Base-by-base conservation (phyloP, 179 eudicot genomes). In the Spergularia azorica region DNA sequence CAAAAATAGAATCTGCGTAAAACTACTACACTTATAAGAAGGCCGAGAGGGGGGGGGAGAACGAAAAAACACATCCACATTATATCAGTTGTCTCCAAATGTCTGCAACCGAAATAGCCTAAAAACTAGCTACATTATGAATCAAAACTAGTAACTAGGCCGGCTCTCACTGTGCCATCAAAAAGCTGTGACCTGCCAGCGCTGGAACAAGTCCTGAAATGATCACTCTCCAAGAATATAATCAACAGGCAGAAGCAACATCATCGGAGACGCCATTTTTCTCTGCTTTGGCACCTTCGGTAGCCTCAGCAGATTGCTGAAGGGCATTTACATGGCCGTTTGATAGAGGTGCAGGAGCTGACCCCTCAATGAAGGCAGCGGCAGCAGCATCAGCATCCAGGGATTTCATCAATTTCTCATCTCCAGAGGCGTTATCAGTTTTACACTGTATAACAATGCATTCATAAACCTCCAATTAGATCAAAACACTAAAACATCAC, bases 211-310 rank as follows among this genome's bases (percentile, higher is more conserved):
- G 56, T 59, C 52, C 32, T 50, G 15, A 18, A 70, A 21, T 41
- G 6, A 57, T 4, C 9, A 73, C 17, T 14, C 54, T 26, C 55
- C 55, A 39, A 72, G 64, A 72, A 72, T 57, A 59, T 1, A 62
- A 17, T 58, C 15, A 66, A 43, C 65, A 72, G 41, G 38, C 81
- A 13, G 56, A 69, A 59, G 81, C 64, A 65, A 51, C 77, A 8
- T 79, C 83, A 38, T 75, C 82, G n/a, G 76, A 26, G 64, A 50
- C 71, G 20, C 71, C 78, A 36, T 10, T 60, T 11, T 84, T 79
- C 43, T 79, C 87, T 60, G 83, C 76, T 74, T 79, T 76, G 59
- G 48, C 65, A 64, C 73, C 72, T 73, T 83, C 79, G 62, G 75
- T 54, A 48, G 48, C 80, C 70, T 76, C 84, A 67, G 77, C 77